These are phyloP conservation scores for Euphorbia pulcherrima DNA, from an alignment of 345 rosid species.

Conservation along the genomic window DNA sequence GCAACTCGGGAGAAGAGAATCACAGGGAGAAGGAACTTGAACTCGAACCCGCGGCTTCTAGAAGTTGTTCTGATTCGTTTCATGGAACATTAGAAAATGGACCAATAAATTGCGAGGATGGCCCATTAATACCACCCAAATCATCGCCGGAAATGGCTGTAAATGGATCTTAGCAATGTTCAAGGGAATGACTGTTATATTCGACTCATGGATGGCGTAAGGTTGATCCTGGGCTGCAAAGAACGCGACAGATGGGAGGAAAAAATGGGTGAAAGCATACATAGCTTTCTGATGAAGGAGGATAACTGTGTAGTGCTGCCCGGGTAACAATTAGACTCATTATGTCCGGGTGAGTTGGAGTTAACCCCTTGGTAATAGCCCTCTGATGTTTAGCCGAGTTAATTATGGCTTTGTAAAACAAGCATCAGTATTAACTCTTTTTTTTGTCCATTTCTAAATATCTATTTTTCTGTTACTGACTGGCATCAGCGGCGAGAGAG, in stretches of 20 bases:
- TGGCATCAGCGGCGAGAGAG: conserved; percentile 33
- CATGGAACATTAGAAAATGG: conserved; percentile 45
- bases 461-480: neutral
- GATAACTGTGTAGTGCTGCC: conserved; percentile 32
- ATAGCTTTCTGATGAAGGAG: conserved; percentile 6
- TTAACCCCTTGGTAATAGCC: conserved; percentile 4
- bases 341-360: conserved; percentile 10
- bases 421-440: conserved; percentile 20
- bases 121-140: conserved; percentile 54
- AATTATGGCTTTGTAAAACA: conserved; percentile 33
- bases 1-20: conserved; percentile 47
- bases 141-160: conserved; percentile 90
- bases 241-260: conserved; percentile 10
- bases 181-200: conserved; percentile 18
- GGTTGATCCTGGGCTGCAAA: conserved; percentile 10
- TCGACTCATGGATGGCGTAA: conserved; percentile 17
- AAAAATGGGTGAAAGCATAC: conserved; percentile 6
- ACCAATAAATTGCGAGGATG: conserved; percentile 61
- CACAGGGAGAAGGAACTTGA: conserved; percentile 54
- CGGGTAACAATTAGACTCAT: conserved; percentile 19
- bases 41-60: conserved; percentile 33
- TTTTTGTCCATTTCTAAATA: neutral
- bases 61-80: conserved; percentile 51
- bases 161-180: conserved; percentile 67
- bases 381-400: conserved; percentile 25